phyloP scores from a whole-genome alignment of 1,284 basidiomycete species.

The Ustilago esculenta region DNA sequence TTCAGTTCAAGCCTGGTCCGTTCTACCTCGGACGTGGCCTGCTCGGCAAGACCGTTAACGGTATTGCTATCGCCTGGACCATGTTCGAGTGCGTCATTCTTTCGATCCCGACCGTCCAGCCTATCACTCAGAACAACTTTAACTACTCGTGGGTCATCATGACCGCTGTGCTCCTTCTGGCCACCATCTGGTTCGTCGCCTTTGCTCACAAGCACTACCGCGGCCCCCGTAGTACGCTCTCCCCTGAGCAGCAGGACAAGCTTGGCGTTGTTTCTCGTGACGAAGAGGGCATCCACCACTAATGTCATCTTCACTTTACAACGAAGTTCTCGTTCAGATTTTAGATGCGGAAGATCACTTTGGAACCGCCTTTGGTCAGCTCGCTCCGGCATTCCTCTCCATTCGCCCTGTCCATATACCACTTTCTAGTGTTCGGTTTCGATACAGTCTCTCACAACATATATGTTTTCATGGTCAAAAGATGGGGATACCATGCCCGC shows the following conservation, averaged over 20 bases:
- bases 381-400: background rate
- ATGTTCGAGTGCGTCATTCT: constrained; percentile 65
- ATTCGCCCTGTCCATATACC: constrained; percentile 23
- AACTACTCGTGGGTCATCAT: constrained; percentile 67
- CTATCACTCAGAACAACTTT: constrained; percentile 47
- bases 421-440: background rate
- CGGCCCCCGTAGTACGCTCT: constrained; percentile 66
- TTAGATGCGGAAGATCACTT: background rate
- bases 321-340: background rate
- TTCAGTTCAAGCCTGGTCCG: constrained; percentile 84
- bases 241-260: constrained; percentile 52
- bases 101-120: constrained; percentile 50
- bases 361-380: background rate
- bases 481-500: background rate
- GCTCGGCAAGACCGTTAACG: constrained; percentile 75
- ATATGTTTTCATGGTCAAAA: constrained; percentile 11
- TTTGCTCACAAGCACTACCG: constrained; percentile 69
- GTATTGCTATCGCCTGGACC: constrained; percentile 73
- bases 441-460: constrained; percentile 13
- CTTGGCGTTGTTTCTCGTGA: constrained; percentile 54
- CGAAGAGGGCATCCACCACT: constrained; percentile 37
- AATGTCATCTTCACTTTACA: too few relatives aligned
- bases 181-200: constrained; percentile 68
- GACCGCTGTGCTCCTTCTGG: constrained; percentile 67
- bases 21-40: constrained; percentile 82